Evolutionary conservation across 805 yeast genomes (phyloP).

Genomic region (Barnettozyma populi): DNA sequence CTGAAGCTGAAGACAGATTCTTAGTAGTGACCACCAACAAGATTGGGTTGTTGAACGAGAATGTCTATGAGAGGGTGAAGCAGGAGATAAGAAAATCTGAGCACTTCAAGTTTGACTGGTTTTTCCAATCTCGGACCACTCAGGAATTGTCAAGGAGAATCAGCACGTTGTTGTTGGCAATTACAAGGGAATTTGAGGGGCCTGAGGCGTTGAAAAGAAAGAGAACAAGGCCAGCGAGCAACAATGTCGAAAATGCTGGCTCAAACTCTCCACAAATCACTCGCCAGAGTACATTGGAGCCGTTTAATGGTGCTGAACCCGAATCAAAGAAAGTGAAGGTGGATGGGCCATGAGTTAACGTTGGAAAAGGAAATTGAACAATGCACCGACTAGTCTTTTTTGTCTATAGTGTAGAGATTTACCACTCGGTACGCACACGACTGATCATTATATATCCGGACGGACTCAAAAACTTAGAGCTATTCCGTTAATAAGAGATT

Average conservation of each 20-base stretch:
- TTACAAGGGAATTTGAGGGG: constrained; percentile 65
- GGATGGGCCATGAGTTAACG: not conserved
- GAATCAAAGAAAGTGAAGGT: constrained; percentile 14
- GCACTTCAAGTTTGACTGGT: constrained; percentile 69
- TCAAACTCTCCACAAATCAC: constrained; percentile 20
- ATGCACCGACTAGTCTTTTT: too few relatives aligned
- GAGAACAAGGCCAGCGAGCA: constrained; percentile 20
- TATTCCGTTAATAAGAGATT: too few relatives aligned
- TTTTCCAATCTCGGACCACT: constrained; percentile 60
- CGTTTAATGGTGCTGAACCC: constrained; percentile 9
- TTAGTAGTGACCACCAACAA: constrained; percentile 55
- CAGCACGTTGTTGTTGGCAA: constrained; percentile 59
- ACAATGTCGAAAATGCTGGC: constrained; percentile 6
- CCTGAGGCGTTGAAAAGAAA: constrained; percentile 50
- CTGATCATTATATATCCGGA: too few relatives aligned
- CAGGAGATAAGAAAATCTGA: constrained; percentile 56
- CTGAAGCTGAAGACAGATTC: constrained; percentile 66
- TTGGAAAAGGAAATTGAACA: not conserved
- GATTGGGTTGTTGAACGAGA: constrained; percentile 56
- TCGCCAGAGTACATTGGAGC: constrained; percentile 31
- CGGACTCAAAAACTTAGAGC: too few relatives aligned
- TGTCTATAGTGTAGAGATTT: too few relatives aligned
- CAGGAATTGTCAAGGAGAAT: constrained; percentile 69
- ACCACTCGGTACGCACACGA: not conserved
- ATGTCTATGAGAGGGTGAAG: constrained; percentile 58